Conservation (phyloP, 345 rosid genomes). For the Ceriops tagal region DNA sequence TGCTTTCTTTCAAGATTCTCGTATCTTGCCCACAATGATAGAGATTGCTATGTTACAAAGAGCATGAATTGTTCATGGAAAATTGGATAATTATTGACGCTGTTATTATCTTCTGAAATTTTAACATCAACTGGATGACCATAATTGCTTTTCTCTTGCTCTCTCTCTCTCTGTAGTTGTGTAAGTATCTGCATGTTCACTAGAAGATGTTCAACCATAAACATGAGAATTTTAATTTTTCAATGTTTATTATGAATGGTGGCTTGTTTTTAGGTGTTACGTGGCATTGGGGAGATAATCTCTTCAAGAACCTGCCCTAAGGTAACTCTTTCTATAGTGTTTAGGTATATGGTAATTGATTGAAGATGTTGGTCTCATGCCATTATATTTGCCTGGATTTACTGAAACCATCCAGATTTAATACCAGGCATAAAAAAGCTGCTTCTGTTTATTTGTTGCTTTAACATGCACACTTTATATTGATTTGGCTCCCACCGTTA, state of each 20-base stretch:
- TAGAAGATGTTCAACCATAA: no score
- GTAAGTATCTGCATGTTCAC: no score
- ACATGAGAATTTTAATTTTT: no score
- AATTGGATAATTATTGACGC: no score
- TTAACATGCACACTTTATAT: background rate
- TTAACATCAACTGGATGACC: no score
- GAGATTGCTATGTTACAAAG: background rate
- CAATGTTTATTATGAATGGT: background rate
- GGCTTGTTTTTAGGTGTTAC: constrained; percentile 53
- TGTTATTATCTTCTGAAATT: no score
- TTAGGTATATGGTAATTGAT: background rate
- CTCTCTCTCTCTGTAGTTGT: no score
- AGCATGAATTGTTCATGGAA: no score
- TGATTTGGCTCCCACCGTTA: constrained; percentile 1
- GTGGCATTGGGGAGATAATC: constrained; percentile 82
- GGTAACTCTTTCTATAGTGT: constrained; percentile 35
- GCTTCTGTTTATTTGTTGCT: background rate
- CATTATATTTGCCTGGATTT: background rate
- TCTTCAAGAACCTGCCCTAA: constrained; percentile 75
- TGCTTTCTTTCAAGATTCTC: background rate
- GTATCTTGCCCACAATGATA: background rate
- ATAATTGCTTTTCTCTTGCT: no score
- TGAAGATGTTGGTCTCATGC: constrained; percentile 6
- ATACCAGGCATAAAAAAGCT: background rate
- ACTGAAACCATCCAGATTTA: background rate